phyloP scores from a whole-genome alignment of 495 filamentous ascomycete species.

The Aspergillus conjunctus region DNA sequence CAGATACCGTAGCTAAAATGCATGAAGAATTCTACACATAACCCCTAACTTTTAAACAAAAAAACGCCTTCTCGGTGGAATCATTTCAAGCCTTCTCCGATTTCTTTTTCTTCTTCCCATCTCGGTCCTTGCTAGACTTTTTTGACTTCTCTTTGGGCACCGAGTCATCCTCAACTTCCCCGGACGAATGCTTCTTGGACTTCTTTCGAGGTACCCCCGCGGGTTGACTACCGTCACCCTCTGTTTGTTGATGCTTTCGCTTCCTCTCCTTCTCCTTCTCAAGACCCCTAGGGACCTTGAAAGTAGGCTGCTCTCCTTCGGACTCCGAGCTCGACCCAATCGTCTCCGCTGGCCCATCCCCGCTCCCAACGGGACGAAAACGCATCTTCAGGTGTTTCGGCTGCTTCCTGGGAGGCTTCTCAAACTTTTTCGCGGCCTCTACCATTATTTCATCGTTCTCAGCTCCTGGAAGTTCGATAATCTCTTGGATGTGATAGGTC shows the following conservation, averaged over 20 bases:
- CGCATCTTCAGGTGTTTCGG: constrained; percentile 64
- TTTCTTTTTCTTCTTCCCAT: constrained; percentile 51
- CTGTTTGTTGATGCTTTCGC: constrained; percentile 44
- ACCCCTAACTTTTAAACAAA: constrained; percentile 18
- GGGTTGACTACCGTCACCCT: constrained; percentile 36
- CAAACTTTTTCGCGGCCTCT: constrained; percentile 39
- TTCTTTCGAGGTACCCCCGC: constrained; percentile 42
- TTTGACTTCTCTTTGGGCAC: constrained; percentile 38
- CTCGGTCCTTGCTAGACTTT: constrained; percentile 44
- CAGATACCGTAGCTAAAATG: constrained; percentile 2
- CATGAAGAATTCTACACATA: constrained; percentile 14
- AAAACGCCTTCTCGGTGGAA: not conserved
- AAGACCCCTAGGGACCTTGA: constrained; percentile 35
- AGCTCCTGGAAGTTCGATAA: constrained; percentile 41
- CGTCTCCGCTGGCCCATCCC: constrained; percentile 44
- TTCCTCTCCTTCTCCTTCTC: constrained; percentile 42
- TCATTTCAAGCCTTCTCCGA: constrained; percentile 32
- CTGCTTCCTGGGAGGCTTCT: constrained; percentile 52
- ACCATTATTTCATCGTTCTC: constrained; percentile 34
- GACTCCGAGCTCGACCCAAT: constrained; percentile 53
- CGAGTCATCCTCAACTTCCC: constrained; percentile 26
- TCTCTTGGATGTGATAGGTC: constrained; percentile 50
- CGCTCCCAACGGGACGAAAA: constrained; percentile 57
- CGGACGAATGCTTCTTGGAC: constrained; percentile 44
- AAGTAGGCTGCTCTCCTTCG: constrained; percentile 43